Evolutionary conservation across 2,329 filamentous ascomycete species (phyloP).

Genomic region (Clarireedia homoeocarpa): DNA sequence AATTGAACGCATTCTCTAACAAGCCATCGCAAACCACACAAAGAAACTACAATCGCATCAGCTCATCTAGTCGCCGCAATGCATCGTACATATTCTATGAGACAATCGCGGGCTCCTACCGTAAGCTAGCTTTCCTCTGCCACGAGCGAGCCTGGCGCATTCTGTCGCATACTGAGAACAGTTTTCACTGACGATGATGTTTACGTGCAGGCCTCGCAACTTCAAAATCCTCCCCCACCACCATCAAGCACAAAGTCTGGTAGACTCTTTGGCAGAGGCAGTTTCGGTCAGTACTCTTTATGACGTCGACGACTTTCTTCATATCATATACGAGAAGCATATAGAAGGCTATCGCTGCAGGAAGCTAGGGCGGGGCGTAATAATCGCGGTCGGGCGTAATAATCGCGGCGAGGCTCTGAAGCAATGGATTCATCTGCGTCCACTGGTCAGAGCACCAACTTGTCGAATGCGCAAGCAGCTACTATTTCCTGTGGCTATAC

Average conservation of each 20-base stretch:
- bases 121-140: conserved; percentile 52
- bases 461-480: no score
- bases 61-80: conserved; percentile 41
- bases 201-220: conserved; percentile 39
- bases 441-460: no score
- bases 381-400: no score
- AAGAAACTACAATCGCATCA: background rate
- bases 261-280: conserved; percentile 79
- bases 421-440: no score
- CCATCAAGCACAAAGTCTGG: conserved; percentile 84
- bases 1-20: background rate
- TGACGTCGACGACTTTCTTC: conserved; percentile 11
- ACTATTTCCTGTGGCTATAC: no score
- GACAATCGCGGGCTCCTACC: conserved; percentile 91
- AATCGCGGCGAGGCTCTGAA: no score
- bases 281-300: conserved; percentile 56
- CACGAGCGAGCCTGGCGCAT: background rate
- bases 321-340: no score
- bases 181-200: conserved; percentile 9
- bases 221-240: conserved; percentile 89
- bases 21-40: background rate
- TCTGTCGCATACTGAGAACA: background rate
- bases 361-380: no score
- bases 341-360: no score
- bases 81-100: conserved; percentile 99